These are phyloP conservation scores for Populus trichocarpa DNA, from an alignment of 441 rosid species.

Conservation along the genomic window DNA sequence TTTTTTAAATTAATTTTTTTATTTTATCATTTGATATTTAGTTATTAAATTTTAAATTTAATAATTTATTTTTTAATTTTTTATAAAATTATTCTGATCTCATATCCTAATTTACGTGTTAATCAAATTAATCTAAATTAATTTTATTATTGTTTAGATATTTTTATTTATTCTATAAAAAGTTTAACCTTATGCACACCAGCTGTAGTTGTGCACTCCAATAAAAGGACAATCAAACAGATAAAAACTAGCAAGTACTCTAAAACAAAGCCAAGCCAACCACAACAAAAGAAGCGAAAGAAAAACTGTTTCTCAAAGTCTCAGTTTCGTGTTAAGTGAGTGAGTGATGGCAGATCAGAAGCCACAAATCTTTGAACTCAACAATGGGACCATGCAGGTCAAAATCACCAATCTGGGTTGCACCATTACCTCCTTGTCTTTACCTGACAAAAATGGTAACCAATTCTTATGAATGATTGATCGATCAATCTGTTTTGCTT, in stretches of 20 bases:
- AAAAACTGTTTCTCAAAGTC: neutral
- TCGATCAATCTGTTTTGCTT: neutral
- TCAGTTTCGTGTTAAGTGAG: neutral
- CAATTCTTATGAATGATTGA: neutral
- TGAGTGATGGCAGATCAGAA: constrained; percentile 54
- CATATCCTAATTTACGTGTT: fast-evolving
- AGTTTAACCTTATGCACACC: too few species aligned
- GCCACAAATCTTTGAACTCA: constrained; percentile 71
- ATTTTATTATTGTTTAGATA: too few species aligned
- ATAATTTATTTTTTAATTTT: too few species aligned
- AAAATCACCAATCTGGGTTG: constrained; percentile 75
- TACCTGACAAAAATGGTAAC: constrained; percentile 75
- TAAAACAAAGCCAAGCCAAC: neutral
- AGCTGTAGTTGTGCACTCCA: neutral
- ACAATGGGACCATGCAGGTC: constrained; percentile 73
- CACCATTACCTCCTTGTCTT: constrained; percentile 69
- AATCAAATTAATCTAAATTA: too few species aligned
- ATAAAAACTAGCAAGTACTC: neutral
- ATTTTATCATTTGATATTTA: too few species aligned
- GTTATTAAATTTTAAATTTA: too few species aligned
- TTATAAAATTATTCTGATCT: too few species aligned
- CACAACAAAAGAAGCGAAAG: neutral
- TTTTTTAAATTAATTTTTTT: too few species aligned
- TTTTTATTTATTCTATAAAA: too few species aligned
- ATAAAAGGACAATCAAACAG: neutral